Evolutionary conservation across 208 protist genomes (phyloP).

Genomic region (Crithidia brevicula): DNA sequence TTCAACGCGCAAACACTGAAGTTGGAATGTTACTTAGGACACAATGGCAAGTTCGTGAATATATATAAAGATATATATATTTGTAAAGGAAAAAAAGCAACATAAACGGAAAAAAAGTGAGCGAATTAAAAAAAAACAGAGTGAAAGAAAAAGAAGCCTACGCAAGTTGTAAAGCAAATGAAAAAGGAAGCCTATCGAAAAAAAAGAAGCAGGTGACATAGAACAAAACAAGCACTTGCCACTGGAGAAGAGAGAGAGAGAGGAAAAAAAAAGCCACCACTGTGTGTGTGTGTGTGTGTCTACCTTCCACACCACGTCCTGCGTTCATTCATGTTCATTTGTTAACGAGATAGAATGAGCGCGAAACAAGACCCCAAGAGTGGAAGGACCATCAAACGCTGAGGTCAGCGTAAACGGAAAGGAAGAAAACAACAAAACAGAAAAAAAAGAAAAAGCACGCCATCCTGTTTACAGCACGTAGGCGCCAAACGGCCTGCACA

Average conservation of each 20-base stretch:
- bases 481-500: too few relatives aligned
- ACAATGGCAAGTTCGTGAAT: too few relatives aligned
- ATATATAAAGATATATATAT: constrained; percentile 4
- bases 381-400: background rate
- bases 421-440: background rate
- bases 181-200: too few relatives aligned
- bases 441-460: constrained; percentile 1
- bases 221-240: background rate
- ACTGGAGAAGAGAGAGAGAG: background rate
- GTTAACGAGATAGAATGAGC: too few relatives aligned
- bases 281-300: background rate
- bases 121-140: constrained; percentile 19
- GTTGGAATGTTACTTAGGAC: background rate
- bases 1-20: too few relatives aligned
- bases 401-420: too few relatives aligned
- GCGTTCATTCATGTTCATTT: too few relatives aligned
- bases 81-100: constrained; percentile 38
- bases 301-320: background rate
- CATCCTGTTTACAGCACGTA: too few relatives aligned
- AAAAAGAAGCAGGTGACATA: too few relatives aligned
- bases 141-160: background rate
- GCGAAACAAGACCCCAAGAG: background rate
- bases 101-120: constrained; percentile 5
- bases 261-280: constrained; percentile 24
- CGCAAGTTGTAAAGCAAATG: background rate